A percentile compares a stretch with the other conserved stretches of the same genome.
Evolutionary conservation across 306 rosid species (phyloP).

Genomic region (Trichosanthes cucumerina): DNA sequence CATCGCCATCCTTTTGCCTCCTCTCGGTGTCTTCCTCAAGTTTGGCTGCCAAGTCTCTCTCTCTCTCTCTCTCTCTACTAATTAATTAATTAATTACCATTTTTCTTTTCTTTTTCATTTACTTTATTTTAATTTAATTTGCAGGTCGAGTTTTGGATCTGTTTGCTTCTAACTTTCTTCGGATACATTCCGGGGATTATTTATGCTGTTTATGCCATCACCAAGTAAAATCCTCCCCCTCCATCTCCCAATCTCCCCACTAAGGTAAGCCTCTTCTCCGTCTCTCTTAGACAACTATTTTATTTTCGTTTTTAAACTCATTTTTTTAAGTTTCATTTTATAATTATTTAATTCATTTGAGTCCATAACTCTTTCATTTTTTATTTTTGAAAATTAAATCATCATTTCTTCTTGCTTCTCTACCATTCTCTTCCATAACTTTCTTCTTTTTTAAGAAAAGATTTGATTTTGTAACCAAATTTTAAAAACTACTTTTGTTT

Average conservation of each 20-base stretch:
- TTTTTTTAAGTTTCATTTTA: neutral
- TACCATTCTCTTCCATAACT: no score
- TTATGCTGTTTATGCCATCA: slow-evolving; percentile 53
- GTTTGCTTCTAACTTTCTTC: slow-evolving; percentile 51
- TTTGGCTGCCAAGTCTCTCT: slow-evolving; percentile 48
- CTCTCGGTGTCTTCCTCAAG: slow-evolving; percentile 88
- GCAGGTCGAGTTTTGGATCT: slow-evolving; percentile 85
- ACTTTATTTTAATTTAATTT: neutral
- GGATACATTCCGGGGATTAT: slow-evolving; percentile 73
- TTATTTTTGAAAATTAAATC: no score
- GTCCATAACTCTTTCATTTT: no score
- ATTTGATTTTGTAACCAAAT: no score
- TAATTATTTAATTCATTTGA: no score
- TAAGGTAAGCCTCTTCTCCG: neutral
- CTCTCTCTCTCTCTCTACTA: no score
- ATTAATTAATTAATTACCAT: neutral
- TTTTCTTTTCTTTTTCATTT: no score
- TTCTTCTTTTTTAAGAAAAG: no score
- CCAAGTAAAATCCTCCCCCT: slow-evolving; percentile 31
- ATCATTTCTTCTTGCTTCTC: no score
- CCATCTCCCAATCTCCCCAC: neutral
- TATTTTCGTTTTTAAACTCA: no score
- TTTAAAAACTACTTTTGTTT: no score
- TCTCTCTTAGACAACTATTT: no score
- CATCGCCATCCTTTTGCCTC: slow-evolving; percentile 71